Evolutionary conservation across 768 basidiomycete genomes (phyloP).

Genomic region (Mycena alexandri): DNA sequence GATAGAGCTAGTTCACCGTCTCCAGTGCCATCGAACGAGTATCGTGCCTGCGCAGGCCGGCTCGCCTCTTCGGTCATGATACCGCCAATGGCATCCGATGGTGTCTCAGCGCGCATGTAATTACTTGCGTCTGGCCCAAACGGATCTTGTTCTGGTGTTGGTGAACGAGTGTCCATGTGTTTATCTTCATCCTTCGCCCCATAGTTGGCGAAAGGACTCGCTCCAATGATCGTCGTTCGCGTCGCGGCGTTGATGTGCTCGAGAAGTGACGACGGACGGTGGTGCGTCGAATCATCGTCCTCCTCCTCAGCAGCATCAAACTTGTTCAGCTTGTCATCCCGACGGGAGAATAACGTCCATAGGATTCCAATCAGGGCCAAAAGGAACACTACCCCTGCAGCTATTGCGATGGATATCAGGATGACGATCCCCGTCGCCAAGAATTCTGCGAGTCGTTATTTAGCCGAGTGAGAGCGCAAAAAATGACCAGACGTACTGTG

Average conservation of each 20-base stretch:
- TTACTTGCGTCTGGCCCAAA: slow-evolving; percentile 83
- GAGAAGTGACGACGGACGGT: slow-evolving; percentile 88
- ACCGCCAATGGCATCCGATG: slow-evolving; percentile 78
- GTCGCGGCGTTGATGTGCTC: slow-evolving; percentile 94
- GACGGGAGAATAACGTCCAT: slow-evolving; percentile 88
- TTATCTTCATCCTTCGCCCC: slow-evolving; percentile 68
- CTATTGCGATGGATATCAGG: slow-evolving; percentile 96
- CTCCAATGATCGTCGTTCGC: slow-evolving; percentile 82
- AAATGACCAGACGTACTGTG: slow-evolving; percentile 63
- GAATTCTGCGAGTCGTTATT: slow-evolving; percentile 67
- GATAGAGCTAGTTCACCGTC: slow-evolving; percentile 83
- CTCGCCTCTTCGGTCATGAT: slow-evolving; percentile 75
- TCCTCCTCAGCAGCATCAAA: slow-evolving; percentile 75
- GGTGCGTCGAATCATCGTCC: slow-evolving; percentile 81
- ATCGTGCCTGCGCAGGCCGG: slow-evolving; percentile 83
- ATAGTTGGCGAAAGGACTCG: slow-evolving; percentile 54
- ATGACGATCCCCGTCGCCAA: slow-evolving; percentile 95
- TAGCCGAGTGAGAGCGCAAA: slow-evolving; percentile 31
- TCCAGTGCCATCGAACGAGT: slow-evolving; percentile 83
- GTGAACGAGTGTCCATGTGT: slow-evolving; percentile 53
- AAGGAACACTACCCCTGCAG: slow-evolving; percentile 93
- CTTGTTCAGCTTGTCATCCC: slow-evolving; percentile 78
- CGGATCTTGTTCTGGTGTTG: slow-evolving; percentile 61
- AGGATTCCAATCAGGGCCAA: slow-evolving; percentile 87
- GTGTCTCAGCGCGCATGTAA: slow-evolving; percentile 85